These are phyloP conservation scores for Gymnopilus junonius DNA, from an alignment of 768 basidiomycete genomes.

Conservation along the genomic window DNA sequence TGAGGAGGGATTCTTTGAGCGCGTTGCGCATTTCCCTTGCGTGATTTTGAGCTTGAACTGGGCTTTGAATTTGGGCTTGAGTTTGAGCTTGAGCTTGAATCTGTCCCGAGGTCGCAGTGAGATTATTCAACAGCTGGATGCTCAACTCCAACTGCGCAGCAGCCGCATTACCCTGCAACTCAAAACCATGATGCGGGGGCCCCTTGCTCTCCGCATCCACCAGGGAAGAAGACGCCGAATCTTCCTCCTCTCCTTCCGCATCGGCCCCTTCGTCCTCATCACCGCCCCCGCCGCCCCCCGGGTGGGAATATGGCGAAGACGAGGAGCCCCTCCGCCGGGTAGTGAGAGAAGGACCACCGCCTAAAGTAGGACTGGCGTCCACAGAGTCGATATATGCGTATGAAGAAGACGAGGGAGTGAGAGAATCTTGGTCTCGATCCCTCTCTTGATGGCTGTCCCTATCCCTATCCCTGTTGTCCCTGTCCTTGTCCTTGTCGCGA, in stretches of 20 bases:
- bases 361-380: slow-evolving; percentile 16
- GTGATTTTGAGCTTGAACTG: slow-evolving; percentile 18
- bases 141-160: slow-evolving; percentile 82
- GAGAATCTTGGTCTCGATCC: slow-evolving; percentile 13
- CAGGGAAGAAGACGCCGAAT: slow-evolving; percentile 41
- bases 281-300: background rate
- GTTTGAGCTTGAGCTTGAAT: background rate
- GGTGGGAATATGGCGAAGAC: too few relatives aligned
- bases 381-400: slow-evolving; percentile 22
- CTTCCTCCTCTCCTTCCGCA: slow-evolving; percentile 30
- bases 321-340: background rate
- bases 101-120: background rate
- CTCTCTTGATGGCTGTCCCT: slow-evolving; percentile 2
- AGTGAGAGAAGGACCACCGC: background rate
- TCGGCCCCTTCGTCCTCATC: slow-evolving; percentile 1
- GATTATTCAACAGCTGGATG: slow-evolving; percentile 45
- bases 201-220: slow-evolving; percentile 37
- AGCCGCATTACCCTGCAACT: slow-evolving; percentile 70
- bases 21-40: slow-evolving; percentile 47
- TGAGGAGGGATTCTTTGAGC: slow-evolving; percentile 60
- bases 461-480: background rate
- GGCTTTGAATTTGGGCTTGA: slow-evolving; percentile 1
- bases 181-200: slow-evolving; percentile 65
- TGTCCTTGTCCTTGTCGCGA: background rate
- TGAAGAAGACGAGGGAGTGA: slow-evolving; percentile 6